Conservation (phyloP, 805 yeast genomes). For the Kockiozyma suomiensis region DNA sequence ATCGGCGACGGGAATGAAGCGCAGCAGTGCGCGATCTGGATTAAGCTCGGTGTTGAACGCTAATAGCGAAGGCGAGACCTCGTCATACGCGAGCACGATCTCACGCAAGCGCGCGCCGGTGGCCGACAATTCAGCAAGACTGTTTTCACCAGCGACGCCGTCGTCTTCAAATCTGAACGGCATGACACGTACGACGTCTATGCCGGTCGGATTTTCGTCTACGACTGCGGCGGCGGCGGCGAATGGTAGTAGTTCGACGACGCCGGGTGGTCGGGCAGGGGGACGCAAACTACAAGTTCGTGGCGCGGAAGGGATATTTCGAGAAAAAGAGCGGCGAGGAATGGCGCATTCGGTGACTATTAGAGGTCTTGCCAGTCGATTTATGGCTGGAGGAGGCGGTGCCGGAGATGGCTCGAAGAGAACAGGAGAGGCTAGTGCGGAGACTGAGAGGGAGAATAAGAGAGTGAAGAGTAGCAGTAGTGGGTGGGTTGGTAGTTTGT, state of each 20-base stretch:
- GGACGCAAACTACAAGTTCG: slow-evolving; percentile 28
- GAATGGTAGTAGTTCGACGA: background rate
- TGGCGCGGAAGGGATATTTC: slow-evolving; percentile 38
- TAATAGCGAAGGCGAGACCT: background rate
- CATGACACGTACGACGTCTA: slow-evolving; percentile 27
- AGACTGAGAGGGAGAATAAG: too few relatives aligned
- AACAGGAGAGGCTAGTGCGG: too few relatives aligned
- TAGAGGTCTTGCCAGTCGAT: slow-evolving; percentile 50
- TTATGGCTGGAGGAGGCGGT: slow-evolving; percentile 51
- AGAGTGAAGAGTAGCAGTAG: too few relatives aligned
- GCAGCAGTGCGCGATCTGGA: slow-evolving; percentile 6
- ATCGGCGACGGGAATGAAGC: background rate
- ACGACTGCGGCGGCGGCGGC: background rate
- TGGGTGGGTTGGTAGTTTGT: too few relatives aligned
- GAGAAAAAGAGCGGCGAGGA: slow-evolving; percentile 28
- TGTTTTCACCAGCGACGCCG: slow-evolving; percentile 6
- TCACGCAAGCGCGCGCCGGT: background rate
- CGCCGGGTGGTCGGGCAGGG: background rate
- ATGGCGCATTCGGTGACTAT: slow-evolving; percentile 41
- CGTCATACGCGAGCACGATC: slow-evolving; percentile 1
- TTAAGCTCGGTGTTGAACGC: background rate
- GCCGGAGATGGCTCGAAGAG: too few relatives aligned
- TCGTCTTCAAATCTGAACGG: background rate
- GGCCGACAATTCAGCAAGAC: background rate
- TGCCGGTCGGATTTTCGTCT: slow-evolving; percentile 25